Evolutionary conservation across 352 stramenopile species (phyloP), one percentile per base, ranked within the genome.

Genomic region (Phytophthora chlamydospora): DNA sequence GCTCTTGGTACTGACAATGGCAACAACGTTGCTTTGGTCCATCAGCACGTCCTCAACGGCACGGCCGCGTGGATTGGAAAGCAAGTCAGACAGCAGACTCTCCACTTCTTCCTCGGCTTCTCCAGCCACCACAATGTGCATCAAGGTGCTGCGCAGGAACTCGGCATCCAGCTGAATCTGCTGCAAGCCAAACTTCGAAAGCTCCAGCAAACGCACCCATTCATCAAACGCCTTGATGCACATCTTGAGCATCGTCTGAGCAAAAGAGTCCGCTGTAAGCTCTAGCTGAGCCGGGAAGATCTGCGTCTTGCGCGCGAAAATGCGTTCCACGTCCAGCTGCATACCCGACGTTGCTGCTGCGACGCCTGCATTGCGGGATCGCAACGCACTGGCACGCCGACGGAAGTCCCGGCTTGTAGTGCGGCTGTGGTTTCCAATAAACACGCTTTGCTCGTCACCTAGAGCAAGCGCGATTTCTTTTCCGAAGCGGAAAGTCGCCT

Each of bases 1-100:
- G 59, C 83, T 93, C 52, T 88, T 90, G 12, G 83, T 88, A 48
- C 84, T 93, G 19, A 95, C 86, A 48, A 95, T 93, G 7, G 84
- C 86, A 17, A 91, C 83, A 21, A 95, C 74, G 24, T 72, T 89
- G 63, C 81, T 93, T 24, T 90, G 80, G 35, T 95, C 84, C 84
- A 95, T 92, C n/a, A 95, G 55, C 11, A 75, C 43, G 41, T 91
- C 83, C 32, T 91, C 75, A 6, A 72, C 14, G 1, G 86, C 71
- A 7, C 84, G 78, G 40, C 86, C 76, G n/a, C 83, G 82, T 14
- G 83, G 81, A 51, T 82, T 92, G n/a, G 84, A 89, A 10, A 95
- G 61, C 40, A 95, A 33, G 35, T 93, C 84, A 0, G 80, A 91
- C 19, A 95, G 48, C 48, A 95, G 47, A 46, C 75, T 89, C 46